Base-by-base conservation (phyloP, 2,329 filamentous ascomycete genomes). In the Diplodia sapinea region DNA sequence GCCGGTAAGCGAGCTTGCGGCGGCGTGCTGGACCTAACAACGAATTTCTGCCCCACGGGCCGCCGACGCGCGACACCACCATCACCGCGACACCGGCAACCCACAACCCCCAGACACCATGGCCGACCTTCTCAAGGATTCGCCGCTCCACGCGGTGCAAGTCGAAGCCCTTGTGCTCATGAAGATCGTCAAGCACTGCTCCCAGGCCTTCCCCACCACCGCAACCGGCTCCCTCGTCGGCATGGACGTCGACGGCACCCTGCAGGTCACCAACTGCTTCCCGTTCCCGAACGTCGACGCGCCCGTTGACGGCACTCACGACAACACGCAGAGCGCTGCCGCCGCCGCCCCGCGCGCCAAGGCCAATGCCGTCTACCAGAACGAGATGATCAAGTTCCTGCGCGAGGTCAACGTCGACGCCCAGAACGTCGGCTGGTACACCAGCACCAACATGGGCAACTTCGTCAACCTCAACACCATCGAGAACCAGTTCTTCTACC, bases 351-450 rank as follows among this genome's bases (percentile, higher is more conserved):
- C 95, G 72, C 90, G 95, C 73, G 91, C 94, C 72, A 98, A 98
- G 85, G 87, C 91, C 76, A 97, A 96, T 80, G 86, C 90, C 26
- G 82, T 85, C 73, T 98, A 99, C 83, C 92, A 97, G 83, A 90
- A 88, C 72, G 95, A 99, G 82, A 98, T 98, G 94, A 94, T 99
- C 81, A 91, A 93, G 77, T 93, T 95, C 81, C 84, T 98, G 71
- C 91, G 94, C 79, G 95, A 98, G 82, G 95, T 99, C 76, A 99
- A 98, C 80, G 92, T 98, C 69, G 95, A 99, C 80, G 95, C 95
- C 72, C 97, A 98, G 85, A 96, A 93, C 76, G 93, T 96, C 69
- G 95, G 95, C 75, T 99, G 94, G 94, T 99, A 99, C 84, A 97
- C 93, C 69, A 97, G 93, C 83, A 93, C 94, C 71, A 97, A 93